Evolutionary conservation across 208 protist species (phyloP), one percentile per base, ranked within the genome.

Genomic region (Plasmodiophora brassicae): DNA sequence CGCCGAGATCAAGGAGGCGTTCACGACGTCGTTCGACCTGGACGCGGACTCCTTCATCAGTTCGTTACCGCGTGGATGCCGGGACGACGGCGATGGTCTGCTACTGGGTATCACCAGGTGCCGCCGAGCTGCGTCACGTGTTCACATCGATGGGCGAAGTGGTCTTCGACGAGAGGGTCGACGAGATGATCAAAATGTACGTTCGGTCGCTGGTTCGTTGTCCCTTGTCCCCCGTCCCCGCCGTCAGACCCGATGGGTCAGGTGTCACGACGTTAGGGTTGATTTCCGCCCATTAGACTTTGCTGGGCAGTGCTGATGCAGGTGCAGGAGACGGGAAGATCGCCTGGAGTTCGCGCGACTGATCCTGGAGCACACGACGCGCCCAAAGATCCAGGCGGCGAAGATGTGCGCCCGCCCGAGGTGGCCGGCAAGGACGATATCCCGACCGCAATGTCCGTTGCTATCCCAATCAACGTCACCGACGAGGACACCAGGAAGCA

Each of bases 181-280:
- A 78, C n/a, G 65, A 78, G n/a, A 78, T 78, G 65, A 78, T 78
- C 5, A 78, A 78, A 78, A 78, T 78, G 65, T 78, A n/a, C n/a
- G n/a, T n/a, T 5, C 5, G n/a, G 20, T 8, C 65, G 5, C n/a
- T n/a, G n/a, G n/a, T n/a, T n/a, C n/a, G n/a, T n/a, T n/a, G n/a
- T n/a, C n/a, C n/a, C n/a, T n/a, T n/a, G n/a, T n/a, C n/a, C n/a
- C n/a, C n/a, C n/a, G n/a, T n/a, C n/a, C n/a, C n/a, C n/a, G n/a
- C n/a, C n/a, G n/a, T n/a, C n/a, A n/a, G n/a, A n/a, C n/a, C n/a
- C n/a, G n/a, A n/a, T n/a, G n/a, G n/a, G n/a, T n/a, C n/a, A n/a
- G n/a, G n/a, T n/a, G n/a, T n/a, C n/a, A n/a, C n/a, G n/a, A n/a
- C n/a, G n/a, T n/a, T n/a, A n/a, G n/a, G n/a, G n/a, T n/a, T n/a